Percentiles rank a stretch among this genome's conserved stretches.
phyloP scores from a whole-genome alignment of 805 yeast species.

The Lachancea dasiensis region DNA sequence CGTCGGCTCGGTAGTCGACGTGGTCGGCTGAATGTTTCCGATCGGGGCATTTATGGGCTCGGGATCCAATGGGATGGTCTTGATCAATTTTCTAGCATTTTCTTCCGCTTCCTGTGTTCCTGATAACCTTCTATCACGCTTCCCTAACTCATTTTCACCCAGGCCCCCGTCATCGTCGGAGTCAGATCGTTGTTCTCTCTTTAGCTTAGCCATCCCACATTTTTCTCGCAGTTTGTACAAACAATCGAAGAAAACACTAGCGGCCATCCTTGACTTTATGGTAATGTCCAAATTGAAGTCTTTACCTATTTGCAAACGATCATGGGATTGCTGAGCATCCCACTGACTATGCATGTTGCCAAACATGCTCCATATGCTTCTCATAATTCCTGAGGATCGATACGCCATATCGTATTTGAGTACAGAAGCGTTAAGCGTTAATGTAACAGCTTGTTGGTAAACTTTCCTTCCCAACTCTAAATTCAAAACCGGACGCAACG shows the following conservation, averaged over 20 bases:
- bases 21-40: slow-evolving; percentile 16
- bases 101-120: slow-evolving; percentile 58
- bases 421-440: slow-evolving; percentile 75
- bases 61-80: slow-evolving; percentile 79
- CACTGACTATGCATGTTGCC: slow-evolving; percentile 55
- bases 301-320: slow-evolving; percentile 24
- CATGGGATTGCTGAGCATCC: slow-evolving; percentile 27
- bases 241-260: slow-evolving; percentile 88
- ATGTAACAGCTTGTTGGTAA: slow-evolving; percentile 57
- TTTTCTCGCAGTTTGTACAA: slow-evolving; percentile 78
- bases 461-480: slow-evolving; percentile 63
- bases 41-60: slow-evolving; percentile 50
- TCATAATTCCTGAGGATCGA: slow-evolving; percentile 89
- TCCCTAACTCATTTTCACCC: slow-evolving; percentile 18
- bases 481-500: slow-evolving; percentile 61
- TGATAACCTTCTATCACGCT: slow-evolving; percentile 46
- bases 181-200: slow-evolving; percentile 28
- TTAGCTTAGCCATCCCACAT: slow-evolving; percentile 75
- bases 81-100: slow-evolving; percentile 66
- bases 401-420: slow-evolving; percentile 89
- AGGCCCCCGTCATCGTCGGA: slow-evolving; percentile 33
- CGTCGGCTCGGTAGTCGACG: slow-evolving; percentile 16
- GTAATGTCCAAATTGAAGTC: slow-evolving; percentile 42
- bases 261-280: slow-evolving; percentile 82
- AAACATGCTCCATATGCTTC: slow-evolving; percentile 87